Evolutionary conservation across 129 eudicot species (phyloP).

Genomic region (Artemisia argyi): DNA sequence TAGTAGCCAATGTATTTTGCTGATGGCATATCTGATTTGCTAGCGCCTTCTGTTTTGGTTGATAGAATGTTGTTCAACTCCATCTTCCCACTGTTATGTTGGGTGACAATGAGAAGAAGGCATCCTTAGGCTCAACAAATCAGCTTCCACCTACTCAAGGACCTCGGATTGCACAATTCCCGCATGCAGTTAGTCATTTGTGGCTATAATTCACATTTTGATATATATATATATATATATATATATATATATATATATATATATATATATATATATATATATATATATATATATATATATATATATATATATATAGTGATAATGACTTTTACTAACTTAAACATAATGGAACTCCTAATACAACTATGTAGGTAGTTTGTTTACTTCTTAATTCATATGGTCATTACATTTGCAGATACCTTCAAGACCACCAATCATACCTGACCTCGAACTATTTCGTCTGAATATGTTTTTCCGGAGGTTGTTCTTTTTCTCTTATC

Average conservation of each 20-base stretch:
- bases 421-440: conserved; percentile 35
- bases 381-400: conserved; percentile 10
- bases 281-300: too few species aligned
- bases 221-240: too few species aligned
- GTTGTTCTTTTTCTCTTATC: conserved; percentile 28
- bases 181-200: conserved; percentile 25
- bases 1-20: background rate
- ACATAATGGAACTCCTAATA: background rate
- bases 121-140: conserved; percentile 38
- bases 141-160: conserved; percentile 52
- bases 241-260: too few species aligned
- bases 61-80: conserved; percentile 44
- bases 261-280: too few species aligned
- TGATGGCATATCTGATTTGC: background rate
- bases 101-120: too few species aligned
- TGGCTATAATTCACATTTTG: background rate
- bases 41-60: conserved; percentile 6
- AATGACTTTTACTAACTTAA: too few species aligned
- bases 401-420: conserved; percentile 48
- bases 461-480: conserved; percentile 48
- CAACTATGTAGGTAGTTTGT: background rate
- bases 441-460: conserved; percentile 23
- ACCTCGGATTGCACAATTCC: conserved; percentile 34
- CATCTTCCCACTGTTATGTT: conserved; percentile 32
- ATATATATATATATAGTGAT: too few species aligned